Conservation (phyloP, 208 protist species). For the Wallacemonas rigidus region DNA sequence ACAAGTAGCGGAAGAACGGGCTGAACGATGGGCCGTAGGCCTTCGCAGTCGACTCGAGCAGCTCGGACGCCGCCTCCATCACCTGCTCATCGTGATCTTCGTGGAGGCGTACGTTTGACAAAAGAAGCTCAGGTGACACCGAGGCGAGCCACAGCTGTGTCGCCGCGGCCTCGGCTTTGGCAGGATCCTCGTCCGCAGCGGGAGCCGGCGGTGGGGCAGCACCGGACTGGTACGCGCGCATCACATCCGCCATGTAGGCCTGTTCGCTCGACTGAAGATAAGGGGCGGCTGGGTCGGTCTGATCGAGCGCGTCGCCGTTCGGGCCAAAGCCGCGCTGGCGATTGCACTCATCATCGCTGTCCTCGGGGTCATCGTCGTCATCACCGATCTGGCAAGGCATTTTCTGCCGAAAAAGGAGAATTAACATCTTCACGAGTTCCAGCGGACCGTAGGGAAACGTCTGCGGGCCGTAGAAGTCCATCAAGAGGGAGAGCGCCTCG, state of each 20-base stretch:
- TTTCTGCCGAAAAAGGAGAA: slow-evolving; percentile 55
- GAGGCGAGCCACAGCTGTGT: slow-evolving; percentile 27
- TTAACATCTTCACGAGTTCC: slow-evolving; percentile 46
- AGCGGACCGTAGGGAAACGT: slow-evolving; percentile 40
- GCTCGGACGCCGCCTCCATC: slow-evolving; percentile 62
- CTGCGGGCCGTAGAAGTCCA: slow-evolving; percentile 81
- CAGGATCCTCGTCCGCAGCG: slow-evolving; percentile 23
- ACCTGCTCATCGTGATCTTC: slow-evolving; percentile 81
- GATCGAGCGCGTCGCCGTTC: slow-evolving; percentile 10
- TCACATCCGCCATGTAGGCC: slow-evolving; percentile 30
- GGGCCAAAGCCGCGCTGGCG: slow-evolving; percentile 9
- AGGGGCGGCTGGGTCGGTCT: slow-evolving; percentile 27
- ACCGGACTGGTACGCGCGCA: slow-evolving; percentile 28
- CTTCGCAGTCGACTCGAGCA: slow-evolving; percentile 73
- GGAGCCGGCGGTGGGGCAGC: slow-evolving; percentile 23
- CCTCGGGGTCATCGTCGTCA: slow-evolving; percentile 44
- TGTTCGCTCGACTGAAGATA: slow-evolving; percentile 22
- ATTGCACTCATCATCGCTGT: slow-evolving; percentile 33
- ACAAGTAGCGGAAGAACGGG: slow-evolving; percentile 42
- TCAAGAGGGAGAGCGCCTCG: slow-evolving; percentile 60
- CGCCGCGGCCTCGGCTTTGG: slow-evolving; percentile 11
- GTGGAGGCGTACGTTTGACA: slow-evolving; percentile 23
- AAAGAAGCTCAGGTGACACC: slow-evolving; percentile 30
- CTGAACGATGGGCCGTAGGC: slow-evolving; percentile 65
- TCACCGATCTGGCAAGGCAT: slow-evolving; percentile 50